A percentile compares a stretch with the other conserved stretches of the same genome.
Evolutionary conservation across 176 grass and related monocot species (phyloP).

Genomic region (Pharus latifolius): DNA sequence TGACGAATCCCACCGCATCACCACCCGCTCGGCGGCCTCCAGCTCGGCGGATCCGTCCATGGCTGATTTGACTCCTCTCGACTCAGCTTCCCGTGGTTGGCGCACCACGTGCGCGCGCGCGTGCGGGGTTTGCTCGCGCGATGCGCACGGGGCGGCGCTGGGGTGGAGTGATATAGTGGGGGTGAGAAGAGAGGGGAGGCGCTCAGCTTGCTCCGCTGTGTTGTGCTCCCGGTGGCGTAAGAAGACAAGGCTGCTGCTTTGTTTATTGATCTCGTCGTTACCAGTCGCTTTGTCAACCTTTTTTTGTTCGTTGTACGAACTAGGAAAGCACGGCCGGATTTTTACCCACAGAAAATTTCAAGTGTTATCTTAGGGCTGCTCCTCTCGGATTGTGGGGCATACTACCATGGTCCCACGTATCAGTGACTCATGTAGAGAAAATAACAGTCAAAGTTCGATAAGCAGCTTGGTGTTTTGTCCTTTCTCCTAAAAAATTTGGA

Average conservation of each 20-base stretch:
- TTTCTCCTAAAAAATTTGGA: too few relatives aligned
- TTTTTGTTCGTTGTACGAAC: slow-evolving; percentile 7
- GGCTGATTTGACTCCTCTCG: slow-evolving; percentile 25
- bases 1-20: slow-evolving; percentile 42
- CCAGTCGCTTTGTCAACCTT: not conserved
- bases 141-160: slow-evolving; percentile 17
- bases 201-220: slow-evolving; percentile 15
- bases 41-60: slow-evolving; percentile 57
- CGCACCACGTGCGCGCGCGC: not conserved
- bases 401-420: too few relatives aligned
- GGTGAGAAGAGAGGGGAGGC: not conserved
- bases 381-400: too few relatives aligned
- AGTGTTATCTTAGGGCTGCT: too few relatives aligned
- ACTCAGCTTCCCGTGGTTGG: not conserved
- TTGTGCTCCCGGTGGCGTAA: not conserved
- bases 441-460: too few relatives aligned
- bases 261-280: not conserved
- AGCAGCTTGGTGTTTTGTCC: too few relatives aligned
- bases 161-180: not conserved
- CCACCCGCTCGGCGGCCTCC: slow-evolving; percentile 48
- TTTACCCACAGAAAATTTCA: too few relatives aligned
- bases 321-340: too few relatives aligned
- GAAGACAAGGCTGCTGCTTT: not conserved
- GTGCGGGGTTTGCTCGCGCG: slow-evolving; percentile 16
- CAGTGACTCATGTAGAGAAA: too few relatives aligned